These are phyloP conservation scores for Liriodendron chinense DNA, from an alignment of 164 flowering plant species.

Conservation along the genomic window DNA sequence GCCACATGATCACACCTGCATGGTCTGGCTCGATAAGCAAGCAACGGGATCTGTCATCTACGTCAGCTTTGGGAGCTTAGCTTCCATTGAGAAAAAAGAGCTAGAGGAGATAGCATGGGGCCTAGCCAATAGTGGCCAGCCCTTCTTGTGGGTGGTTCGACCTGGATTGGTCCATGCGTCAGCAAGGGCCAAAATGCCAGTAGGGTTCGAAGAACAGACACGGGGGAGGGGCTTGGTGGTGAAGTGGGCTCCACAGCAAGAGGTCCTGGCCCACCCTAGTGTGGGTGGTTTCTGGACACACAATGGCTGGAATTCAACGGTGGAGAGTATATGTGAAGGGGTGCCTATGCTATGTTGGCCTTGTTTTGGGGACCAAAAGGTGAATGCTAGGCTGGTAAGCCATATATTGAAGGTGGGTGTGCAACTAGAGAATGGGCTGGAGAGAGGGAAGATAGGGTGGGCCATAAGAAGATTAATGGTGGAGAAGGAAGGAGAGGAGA, in stretches of 20 bases:
- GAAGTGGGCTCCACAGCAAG: constrained; percentile 62
- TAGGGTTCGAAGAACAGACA: constrained; percentile 16
- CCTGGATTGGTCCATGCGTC: constrained; percentile 22
- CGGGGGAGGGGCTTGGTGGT: constrained; percentile 29
- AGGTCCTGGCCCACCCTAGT: constrained; percentile 53
- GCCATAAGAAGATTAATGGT: constrained; percentile 31
- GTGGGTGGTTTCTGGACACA: constrained; percentile 59
- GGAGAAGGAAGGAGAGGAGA: constrained; percentile 36
- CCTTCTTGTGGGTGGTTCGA: constrained; percentile 47
- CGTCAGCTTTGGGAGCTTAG: constrained; percentile 44
- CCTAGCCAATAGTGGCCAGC: constrained; percentile 28
- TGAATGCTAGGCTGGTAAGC: constrained; percentile 42
- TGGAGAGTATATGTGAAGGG: constrained; percentile 51
- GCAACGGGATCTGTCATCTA: constrained; percentile 34
- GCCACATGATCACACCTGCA: constrained; percentile 26
- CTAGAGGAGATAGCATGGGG: constrained; percentile 39
- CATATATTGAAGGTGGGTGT: constrained; percentile 46
- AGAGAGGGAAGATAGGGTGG: constrained; percentile 30
- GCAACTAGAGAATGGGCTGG: constrained; percentile 29
- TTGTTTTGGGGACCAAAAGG: constrained; percentile 37
- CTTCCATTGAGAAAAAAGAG: constrained; percentile 17
- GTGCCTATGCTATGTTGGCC: constrained; percentile 59
- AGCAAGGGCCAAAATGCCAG: constrained; percentile 19
- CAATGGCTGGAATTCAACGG: constrained; percentile 55
- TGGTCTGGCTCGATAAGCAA: constrained; percentile 40